A percentile compares a stretch with the other conserved stretches of the same genome.
phyloP scores from a whole-genome alignment of 2,329 filamentous ascomycete genomes.

The Fusarium napiforme region DNA sequence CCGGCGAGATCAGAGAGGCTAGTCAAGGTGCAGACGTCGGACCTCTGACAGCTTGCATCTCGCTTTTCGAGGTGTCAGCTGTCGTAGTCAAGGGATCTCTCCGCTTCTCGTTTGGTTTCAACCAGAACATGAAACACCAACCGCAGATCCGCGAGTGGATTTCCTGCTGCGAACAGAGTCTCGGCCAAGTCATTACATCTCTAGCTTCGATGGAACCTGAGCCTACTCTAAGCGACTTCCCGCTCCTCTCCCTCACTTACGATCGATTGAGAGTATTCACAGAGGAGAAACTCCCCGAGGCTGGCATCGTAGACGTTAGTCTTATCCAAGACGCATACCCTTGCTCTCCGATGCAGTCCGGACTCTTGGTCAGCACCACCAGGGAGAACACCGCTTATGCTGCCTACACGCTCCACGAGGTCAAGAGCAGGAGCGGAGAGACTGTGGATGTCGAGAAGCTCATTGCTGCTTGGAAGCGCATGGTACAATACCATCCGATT shows the following conservation, averaged over 20 bases:
- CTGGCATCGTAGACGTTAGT: not conserved
- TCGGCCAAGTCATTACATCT: constrained; percentile 1
- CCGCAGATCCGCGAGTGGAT: constrained; percentile 49
- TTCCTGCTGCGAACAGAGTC: constrained; percentile 15
- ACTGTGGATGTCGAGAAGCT: constrained; percentile 26
- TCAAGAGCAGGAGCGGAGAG: constrained; percentile 37
- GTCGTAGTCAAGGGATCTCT: constrained; percentile 57
- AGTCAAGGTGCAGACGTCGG: constrained; percentile 29
- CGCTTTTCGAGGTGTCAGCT: constrained; percentile 60
- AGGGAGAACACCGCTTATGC: constrained; percentile 50
- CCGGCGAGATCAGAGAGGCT: constrained; percentile 27
- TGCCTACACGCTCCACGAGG: constrained; percentile 49
- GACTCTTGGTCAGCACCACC: constrained; percentile 52
- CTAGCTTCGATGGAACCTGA: constrained; percentile 5
- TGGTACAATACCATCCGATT: constrained; percentile 55
- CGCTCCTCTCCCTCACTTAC: constrained; percentile 29
- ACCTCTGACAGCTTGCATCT: constrained; percentile 46
- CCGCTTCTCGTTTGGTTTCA: constrained; percentile 58
- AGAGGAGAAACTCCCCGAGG: constrained; percentile 26
- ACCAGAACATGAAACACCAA: constrained; percentile 53
- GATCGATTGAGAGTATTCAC: constrained; percentile 24
- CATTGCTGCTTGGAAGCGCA: constrained; percentile 51
- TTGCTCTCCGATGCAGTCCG: constrained; percentile 52
- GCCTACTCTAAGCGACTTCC: constrained; percentile 33
- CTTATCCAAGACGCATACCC: constrained; percentile 50